Evolutionary conservation across 345 rosid species (phyloP), one percentile per base, ranked within the genome.

Genomic region (Citrus maxima): DNA sequence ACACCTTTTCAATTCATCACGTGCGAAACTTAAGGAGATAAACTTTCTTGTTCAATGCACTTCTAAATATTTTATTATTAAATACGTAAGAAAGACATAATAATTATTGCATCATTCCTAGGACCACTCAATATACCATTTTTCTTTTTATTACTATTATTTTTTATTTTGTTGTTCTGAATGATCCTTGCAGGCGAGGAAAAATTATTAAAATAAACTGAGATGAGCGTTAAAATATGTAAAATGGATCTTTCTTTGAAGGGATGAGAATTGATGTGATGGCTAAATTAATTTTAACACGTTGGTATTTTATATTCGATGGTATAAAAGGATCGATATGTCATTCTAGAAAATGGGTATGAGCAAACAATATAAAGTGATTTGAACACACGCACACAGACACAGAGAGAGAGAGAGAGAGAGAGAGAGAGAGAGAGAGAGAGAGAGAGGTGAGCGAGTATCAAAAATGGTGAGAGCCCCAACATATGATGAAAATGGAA

Each of bases 381-480:
- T 46, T 46, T 13, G 18, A 30, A n/a, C 25, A 25, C 18, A 27
- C 14, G 18, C 51, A 13, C 51, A 10, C 0, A 10, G 14, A 40
- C 0, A 40, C 0, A 42, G 16, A 10, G 42, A 35, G 32, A 72
- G 9, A 46, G 16, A 78, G 74, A 66, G 30, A 35, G 0, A 30
- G 32, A 30, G 32, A 30, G 16, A 40, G 10, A 9, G 3, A 40
- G 49, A 10, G 42, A n/a, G n/a, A n/a, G n/a, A 35, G 42, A 72
- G 21, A 46, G 16, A 78, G 77, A n/a, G n/a, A n/a, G n/a, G n/a
- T n/a, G n/a, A n/a, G n/a, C 8, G 34, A 6, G 14, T n/a, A 27
- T 58, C 14, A 68, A 70, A 76, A 24, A 87, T 84, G 89, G 89
- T 87, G 61, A 84, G 80, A 79, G 67, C 85, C 38, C 77, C 85